Base-by-base conservation (phyloP, 1,139 yeast species). In the Geotrichum aggregatum region DNA sequence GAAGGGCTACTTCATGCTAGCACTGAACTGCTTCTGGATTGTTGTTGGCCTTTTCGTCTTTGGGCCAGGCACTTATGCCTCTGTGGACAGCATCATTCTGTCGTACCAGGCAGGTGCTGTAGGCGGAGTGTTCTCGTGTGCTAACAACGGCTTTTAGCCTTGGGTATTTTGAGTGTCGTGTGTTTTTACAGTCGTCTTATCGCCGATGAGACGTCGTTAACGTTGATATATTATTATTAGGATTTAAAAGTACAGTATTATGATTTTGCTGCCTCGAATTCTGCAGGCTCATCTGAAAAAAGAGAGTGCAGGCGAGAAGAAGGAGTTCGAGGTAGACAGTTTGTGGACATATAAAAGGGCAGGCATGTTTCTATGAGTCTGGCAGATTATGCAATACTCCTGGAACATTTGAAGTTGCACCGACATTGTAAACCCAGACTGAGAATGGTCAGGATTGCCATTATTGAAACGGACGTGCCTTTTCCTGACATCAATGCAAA, bases 1-100 rank as follows among this genome's bases (percentile, higher is more conserved):
- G 6, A 42, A 58, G 54, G 72, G 61, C 28, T 39, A 53, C 45
- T 14, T 59, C 30, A 72, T 71, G 60, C 21, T 73, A n/a, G 53
- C 67, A 8, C 46, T 70, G 45, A 75, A 77, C 57, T 54, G 74
- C 19, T 50, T 66, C 8, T 66, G 79, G 53, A 74, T 79, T 41
- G 59, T 60, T 1, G 66, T 74, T 44, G 84, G 84, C 3, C 54
- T 79, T 45, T 78, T 77, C 61, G 74, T 80, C 50, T 65, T 80
- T 44, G 84, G 83, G 0, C 84, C 84, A 0, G 84, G 84, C 3
- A 68, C 76, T 4, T 80, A 80, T 57, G 76, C 83, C 10, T 74
- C 81, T 19, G 71, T 79, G 43, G 75, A 78, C 60, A 74, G 80
- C 59, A 80, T 80, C 56, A 70, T 79, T 35, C 62, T 68, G 58